These are phyloP conservation scores for Aspergillus versicolor DNA, from an alignment of 2,329 filamentous ascomycete genomes.

Conservation along the genomic window DNA sequence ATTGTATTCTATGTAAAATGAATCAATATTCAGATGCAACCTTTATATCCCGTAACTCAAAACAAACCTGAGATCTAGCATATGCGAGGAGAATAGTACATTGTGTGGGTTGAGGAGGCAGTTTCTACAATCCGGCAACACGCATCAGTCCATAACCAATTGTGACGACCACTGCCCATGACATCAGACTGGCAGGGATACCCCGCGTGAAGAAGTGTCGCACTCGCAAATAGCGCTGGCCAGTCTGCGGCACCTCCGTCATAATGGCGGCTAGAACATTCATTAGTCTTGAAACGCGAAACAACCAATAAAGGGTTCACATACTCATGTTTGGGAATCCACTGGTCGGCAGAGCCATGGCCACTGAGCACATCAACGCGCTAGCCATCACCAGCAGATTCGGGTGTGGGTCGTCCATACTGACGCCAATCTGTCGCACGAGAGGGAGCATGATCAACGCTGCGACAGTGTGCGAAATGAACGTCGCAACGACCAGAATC, in stretches of 20 bases:
- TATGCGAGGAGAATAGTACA: not conserved
- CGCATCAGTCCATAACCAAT: constrained; percentile 90
- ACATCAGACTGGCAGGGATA: constrained; percentile 79
- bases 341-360: constrained; percentile 92
- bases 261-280: constrained; percentile 78
- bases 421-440: constrained; percentile 78
- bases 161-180: constrained; percentile 78
- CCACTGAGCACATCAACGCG: constrained; percentile 95
- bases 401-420: constrained; percentile 86
- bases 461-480: constrained; percentile 96
- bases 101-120: not conserved
- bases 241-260: constrained; percentile 93
- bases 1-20: constrained; percentile 9
- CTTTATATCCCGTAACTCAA: not conserved
- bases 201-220: constrained; percentile 95
- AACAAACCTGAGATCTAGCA: not conserved
- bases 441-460: constrained; percentile 92
- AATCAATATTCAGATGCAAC: not conserved
- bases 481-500: constrained; percentile 91
- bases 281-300: constrained; percentile 10
- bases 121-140: constrained; percentile 61
- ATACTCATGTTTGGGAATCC: constrained; percentile 99
- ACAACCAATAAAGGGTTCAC: constrained; percentile 41
- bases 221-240: constrained; percentile 86
- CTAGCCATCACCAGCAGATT: constrained; percentile 94